phyloP scores from a whole-genome alignment of 192 early-diverging fungal genomes.

The Backusella sp. region DNA sequence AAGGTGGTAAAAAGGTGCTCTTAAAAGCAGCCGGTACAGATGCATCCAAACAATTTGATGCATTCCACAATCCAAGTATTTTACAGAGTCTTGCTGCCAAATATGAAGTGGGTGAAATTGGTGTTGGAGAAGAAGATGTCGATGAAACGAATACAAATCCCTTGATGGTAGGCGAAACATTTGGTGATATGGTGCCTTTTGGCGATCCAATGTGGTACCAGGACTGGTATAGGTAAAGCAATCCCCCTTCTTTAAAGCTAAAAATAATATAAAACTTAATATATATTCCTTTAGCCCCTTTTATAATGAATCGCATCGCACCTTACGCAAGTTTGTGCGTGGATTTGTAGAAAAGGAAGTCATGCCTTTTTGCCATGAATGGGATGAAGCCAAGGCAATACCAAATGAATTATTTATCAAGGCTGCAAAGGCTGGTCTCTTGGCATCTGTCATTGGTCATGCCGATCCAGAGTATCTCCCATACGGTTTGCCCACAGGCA shows the following conservation, averaged over 20 bases:
- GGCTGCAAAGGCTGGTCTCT: constrained; percentile 70
- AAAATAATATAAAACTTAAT: neutral
- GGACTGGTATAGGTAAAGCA: constrained; percentile 27
- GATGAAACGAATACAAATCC: constrained; percentile 48
- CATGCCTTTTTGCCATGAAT: constrained; percentile 72
- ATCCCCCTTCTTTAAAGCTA: neutral
- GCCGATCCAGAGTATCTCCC: constrained; percentile 32
- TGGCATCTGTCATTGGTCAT: constrained; percentile 58
- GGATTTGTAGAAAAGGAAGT: constrained; percentile 80
- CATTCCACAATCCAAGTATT: constrained; percentile 73
- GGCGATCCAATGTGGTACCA: constrained; percentile 77
- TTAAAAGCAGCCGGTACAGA: constrained; percentile 77
- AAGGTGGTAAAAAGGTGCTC: constrained; percentile 65
- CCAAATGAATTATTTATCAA: constrained; percentile 73
- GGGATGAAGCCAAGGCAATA: constrained; percentile 81
- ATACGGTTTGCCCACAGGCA: constrained; percentile 43
- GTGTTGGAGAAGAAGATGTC: constrained; percentile 35
- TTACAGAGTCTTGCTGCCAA: constrained; percentile 64
- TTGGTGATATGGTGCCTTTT: constrained; percentile 77
- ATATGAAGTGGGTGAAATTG: constrained; percentile 63
- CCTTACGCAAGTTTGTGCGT: constrained; percentile 59
- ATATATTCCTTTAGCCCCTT: constrained; percentile 53
- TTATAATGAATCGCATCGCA: constrained; percentile 76
- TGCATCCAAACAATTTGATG: constrained; percentile 83
- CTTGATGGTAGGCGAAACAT: constrained; percentile 34